These are phyloP conservation scores for Pouteria campechiana DNA, from an alignment of 179 eudicot species.

Conservation along the genomic window DNA sequence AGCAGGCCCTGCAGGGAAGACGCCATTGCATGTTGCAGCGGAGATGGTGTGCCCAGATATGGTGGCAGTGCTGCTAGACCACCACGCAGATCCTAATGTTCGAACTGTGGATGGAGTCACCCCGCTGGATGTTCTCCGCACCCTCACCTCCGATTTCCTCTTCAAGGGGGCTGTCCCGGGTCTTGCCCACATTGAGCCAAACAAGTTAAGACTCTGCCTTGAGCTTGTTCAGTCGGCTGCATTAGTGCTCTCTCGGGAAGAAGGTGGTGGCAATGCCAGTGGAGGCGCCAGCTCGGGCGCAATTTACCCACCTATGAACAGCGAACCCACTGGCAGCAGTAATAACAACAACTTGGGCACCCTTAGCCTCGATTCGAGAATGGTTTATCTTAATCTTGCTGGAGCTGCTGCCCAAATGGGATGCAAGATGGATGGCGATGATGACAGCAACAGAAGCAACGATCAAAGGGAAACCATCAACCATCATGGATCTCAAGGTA, in stretches of 20 bases:
- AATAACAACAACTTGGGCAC: constrained; percentile 25
- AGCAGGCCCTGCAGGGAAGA: constrained; percentile 70
- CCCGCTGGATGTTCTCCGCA: constrained; percentile 67
- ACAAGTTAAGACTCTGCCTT: constrained; percentile 70
- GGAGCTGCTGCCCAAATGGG: constrained; percentile 35
- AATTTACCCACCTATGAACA: constrained; percentile 34
- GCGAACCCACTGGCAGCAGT: constrained; percentile 26
- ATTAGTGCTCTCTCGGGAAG: constrained; percentile 85
- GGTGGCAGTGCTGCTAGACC: constrained; percentile 91
- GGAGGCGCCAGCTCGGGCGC: constrained; percentile 10
- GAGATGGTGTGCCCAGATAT: constrained; percentile 98
- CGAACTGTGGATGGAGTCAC: constrained; percentile 74
- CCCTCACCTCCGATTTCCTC: constrained; percentile 75
- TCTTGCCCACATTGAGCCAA: constrained; percentile 73
- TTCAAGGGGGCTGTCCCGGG: constrained; percentile 91
- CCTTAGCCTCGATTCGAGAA: constrained; percentile 48
- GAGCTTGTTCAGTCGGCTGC: constrained; percentile 91
- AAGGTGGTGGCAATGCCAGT: constrained; percentile 29
- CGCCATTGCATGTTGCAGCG: constrained; percentile 77
- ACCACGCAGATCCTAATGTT: constrained; percentile 91
- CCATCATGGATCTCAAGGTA: constrained; percentile 10
- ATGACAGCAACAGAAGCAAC: constrained; percentile 11
- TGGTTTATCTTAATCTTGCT: constrained; percentile 73
- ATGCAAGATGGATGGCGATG: constrained; percentile 34
- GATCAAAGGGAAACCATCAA: constrained; percentile 20